These are phyloP conservation scores for Russula earlei DNA, from an alignment of 768 basidiomycete species.

Conservation along the genomic window DNA sequence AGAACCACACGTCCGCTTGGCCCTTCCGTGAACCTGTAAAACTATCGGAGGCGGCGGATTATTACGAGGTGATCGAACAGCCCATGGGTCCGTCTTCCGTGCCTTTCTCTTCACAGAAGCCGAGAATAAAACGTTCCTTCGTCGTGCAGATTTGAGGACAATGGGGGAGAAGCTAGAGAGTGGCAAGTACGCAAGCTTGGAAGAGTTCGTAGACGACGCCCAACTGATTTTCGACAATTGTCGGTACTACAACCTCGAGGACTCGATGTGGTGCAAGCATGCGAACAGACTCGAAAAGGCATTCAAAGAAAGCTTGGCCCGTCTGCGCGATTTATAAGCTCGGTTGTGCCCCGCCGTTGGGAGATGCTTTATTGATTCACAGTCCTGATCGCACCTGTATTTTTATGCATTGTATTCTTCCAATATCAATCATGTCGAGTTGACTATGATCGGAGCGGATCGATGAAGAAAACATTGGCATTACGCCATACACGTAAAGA, in stretches of 20 bases:
- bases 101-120: neutral
- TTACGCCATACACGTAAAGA: too few relatives aligned
- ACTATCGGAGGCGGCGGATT: conserved; percentile 71
- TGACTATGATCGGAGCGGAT: too few relatives aligned
- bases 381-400: conserved; percentile 14
- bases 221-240: conserved; percentile 87
- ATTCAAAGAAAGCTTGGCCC: conserved; percentile 44
- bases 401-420: conserved; percentile 5
- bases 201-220: conserved; percentile 69
- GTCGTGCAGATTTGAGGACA: conserved; percentile 61
- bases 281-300: conserved; percentile 78
- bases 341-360: neutral
- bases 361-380: neutral
- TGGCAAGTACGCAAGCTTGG: conserved; percentile 72
- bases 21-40: conserved; percentile 80
- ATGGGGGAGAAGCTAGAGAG: conserved; percentile 87
- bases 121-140: neutral
- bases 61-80: conserved; percentile 77
- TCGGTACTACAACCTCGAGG: conserved; percentile 75
- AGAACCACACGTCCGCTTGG: conserved; percentile 75
- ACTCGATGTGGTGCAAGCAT: conserved; percentile 70
- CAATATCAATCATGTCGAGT: too few relatives aligned
- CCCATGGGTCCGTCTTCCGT: conserved; percentile 73
- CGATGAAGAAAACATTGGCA: too few relatives aligned
- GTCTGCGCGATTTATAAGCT: conserved; percentile 15